A percentile compares a stretch with the other conserved stretches of the same genome.
phyloP scores from a whole-genome alignment of 495 filamentous ascomycete species.

The Trichocladium uniseriatum region DNA sequence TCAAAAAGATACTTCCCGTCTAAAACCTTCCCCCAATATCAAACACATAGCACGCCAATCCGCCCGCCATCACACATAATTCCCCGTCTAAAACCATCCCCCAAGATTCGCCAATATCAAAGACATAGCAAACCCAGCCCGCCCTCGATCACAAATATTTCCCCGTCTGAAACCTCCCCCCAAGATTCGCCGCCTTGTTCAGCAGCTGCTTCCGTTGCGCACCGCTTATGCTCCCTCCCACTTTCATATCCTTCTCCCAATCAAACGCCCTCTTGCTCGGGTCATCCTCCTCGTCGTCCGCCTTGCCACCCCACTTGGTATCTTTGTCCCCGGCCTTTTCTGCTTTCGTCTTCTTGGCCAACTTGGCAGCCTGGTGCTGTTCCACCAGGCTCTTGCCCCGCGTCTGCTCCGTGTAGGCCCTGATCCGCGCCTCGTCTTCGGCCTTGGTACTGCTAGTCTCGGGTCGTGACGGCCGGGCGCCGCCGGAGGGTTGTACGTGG shows the following conservation, averaged over 20 bases:
- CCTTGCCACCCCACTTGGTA: not conserved
- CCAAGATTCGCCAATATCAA: no score
- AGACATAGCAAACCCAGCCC: not conserved
- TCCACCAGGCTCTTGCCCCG: conserved; percentile 57
- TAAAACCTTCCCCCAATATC: no score
- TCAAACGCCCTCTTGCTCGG: conserved; percentile 85
- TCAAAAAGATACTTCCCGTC: no score
- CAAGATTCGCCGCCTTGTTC: conserved; percentile 72
- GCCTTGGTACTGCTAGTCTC: not conserved
- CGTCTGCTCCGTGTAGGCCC: conserved; percentile 36
- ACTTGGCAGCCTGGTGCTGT: conserved; percentile 39
- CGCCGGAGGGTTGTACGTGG: not conserved
- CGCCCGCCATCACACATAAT: no score
- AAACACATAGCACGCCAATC: no score
- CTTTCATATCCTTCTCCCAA: conserved; percentile 86
- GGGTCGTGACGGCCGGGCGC: not conserved
- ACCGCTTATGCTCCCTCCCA: conserved; percentile 61
- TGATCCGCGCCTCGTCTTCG: conserved; percentile 25
- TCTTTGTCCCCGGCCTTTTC: conserved; percentile 4
- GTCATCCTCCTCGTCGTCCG: conserved; percentile 69
- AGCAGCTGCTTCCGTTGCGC: conserved; percentile 71
- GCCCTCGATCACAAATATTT: conserved; percentile 50
- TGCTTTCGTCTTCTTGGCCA: conserved; percentile 7
- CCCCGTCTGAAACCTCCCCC: conserved; percentile 70
- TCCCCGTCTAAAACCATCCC: no score